Base-by-base conservation (phyloP, 2,329 filamentous ascomycete species). In the Emmonsiellopsis sp. region DNA sequence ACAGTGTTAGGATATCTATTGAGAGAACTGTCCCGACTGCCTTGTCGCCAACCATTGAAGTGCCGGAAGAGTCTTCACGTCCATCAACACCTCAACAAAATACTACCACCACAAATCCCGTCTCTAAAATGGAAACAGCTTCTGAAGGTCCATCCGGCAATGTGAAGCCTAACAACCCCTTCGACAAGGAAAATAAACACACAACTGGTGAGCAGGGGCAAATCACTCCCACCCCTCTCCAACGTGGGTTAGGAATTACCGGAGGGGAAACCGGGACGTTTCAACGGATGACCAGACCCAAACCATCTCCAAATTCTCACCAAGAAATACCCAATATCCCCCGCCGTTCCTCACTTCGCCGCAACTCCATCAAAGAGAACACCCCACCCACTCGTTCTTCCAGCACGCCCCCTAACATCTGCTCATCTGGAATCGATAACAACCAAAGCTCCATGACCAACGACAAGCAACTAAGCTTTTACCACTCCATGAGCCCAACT, bases 1-100 rank as follows among this genome's bases (percentile, higher is more conserved):
- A 73, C 46, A 73, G 70, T 51, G 68, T 74, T 2, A 68, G 71
- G 17, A 71, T 74, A 49, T 68, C 71, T 1, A 70, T 67, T 33
- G 62, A 67, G 4, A 61, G 63, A 1, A 57, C 67, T 6, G 56
- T 56, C 27, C 17, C n/a, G 32, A 39, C 33, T 31, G n/a, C 33
- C 1, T 68, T 71, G 54, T 65, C 68, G 14, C 63, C 65, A 3
- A 69, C 61, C 40, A 60, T 63, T 9, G 67, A 71, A 56, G 68
- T 69, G 51, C 63, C 67, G 5, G 67, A 70, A 51, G 63, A 69
- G 42, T 33, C 56, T 40, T 49, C 46, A 6, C 34, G 46, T 31
- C 34, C 37, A 49, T 37, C 46, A 13, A 49, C 34, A 5, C 46
- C 46, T 49, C 33, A 11, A 49, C 10, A 10, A 31, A 40, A 13